Base-by-base conservation (phyloP, 2,329 filamentous ascomycete genomes). In the Sporothrix luriei region DNA sequence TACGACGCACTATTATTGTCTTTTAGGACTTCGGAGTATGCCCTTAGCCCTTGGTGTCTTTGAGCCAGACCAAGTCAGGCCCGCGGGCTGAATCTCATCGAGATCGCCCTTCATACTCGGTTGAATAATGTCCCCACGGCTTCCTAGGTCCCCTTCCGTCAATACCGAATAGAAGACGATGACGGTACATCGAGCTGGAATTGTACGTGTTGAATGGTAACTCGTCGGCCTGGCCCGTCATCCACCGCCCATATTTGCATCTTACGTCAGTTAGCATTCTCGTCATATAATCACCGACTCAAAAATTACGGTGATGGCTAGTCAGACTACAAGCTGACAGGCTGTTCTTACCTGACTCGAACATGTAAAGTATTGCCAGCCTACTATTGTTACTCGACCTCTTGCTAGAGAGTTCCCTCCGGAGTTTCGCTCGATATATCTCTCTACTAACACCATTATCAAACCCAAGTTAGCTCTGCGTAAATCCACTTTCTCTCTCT, bases 41-140 rank as follows among this genome's bases (percentile, higher is more conserved):
- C 40, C 11, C 40, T 43, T 43, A 11, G 40, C 9, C 40, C 40
- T 9, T 43, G 40, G 14, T 13, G 10, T 14, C 13, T 11, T 14
- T 14, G 13, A 14, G 40, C 40, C 40, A 43, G 40, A 43, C 11
- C 40, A 43, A 19, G 57, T n/a, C 57, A 61, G 33, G 38, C 55
- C 46, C 19, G 19, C 21, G 10, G 29, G n/a, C 55, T 43, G 21
- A 26, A 26, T 61, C 57, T 46, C 57, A 61, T 61, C 57, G 57
- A 61, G 38, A 61, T 61, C n/a, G 38, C 57, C 38, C 43, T 46
- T 46, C 5, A 33, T 6, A 33, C 29, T 33, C 29, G 7, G 29
- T 33, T 33, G 29, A 33, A 6, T 6, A 33, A 33, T 46, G 55
- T 59, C 55, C 43, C 55, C 55, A 59, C 55, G 13, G 10, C 24